These are phyloP conservation scores for Arachnopeziza araneosa DNA, from an alignment of 2,329 filamentous ascomycete species.

Conservation along the genomic window DNA sequence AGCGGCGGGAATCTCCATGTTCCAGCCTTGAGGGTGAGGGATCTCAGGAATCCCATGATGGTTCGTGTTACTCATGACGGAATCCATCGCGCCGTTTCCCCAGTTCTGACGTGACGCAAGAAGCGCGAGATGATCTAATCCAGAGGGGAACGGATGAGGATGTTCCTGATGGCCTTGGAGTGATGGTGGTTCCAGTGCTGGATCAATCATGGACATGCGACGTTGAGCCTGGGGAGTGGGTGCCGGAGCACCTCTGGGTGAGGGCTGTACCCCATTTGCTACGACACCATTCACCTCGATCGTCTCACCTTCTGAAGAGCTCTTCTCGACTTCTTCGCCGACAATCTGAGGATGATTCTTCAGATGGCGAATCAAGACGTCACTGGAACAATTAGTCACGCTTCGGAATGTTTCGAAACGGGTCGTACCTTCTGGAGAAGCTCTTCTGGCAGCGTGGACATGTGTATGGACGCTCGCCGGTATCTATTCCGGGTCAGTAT, in stretches of 20 bases:
- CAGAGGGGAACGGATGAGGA: constrained; percentile 17
- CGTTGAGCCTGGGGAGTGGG: neutral
- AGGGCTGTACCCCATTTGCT: neutral
- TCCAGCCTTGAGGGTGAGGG: constrained; percentile 12
- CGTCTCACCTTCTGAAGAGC: constrained; percentile 15
- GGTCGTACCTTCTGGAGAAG: constrained; percentile 45
- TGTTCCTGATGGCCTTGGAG: constrained; percentile 11
- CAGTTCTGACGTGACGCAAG: constrained; percentile 20
- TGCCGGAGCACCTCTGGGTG: neutral
- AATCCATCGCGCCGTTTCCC: constrained; percentile 17
- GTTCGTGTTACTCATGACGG: constrained; percentile 14
- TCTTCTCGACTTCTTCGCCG: constrained; percentile 17
- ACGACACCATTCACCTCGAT: constrained; percentile 10
- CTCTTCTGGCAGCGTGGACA: constrained; percentile 48
- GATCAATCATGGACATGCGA: constrained; percentile 16
- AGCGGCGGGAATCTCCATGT: constrained; percentile 10
- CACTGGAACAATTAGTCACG: constrained; percentile 7
- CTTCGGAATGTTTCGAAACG: neutral
- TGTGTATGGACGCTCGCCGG: constrained; percentile 48
- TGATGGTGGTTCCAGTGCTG: constrained; percentile 13
- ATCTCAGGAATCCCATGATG: constrained; percentile 10
- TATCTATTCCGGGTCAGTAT: constrained; percentile 37
- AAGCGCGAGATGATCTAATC: constrained; percentile 19
- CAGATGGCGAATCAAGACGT: constrained; percentile 23
- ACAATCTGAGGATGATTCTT: constrained; percentile 21